phyloP scores from a whole-genome alignment of 495 filamentous ascomycete species.

The Trichocladium antarcticum region DNA sequence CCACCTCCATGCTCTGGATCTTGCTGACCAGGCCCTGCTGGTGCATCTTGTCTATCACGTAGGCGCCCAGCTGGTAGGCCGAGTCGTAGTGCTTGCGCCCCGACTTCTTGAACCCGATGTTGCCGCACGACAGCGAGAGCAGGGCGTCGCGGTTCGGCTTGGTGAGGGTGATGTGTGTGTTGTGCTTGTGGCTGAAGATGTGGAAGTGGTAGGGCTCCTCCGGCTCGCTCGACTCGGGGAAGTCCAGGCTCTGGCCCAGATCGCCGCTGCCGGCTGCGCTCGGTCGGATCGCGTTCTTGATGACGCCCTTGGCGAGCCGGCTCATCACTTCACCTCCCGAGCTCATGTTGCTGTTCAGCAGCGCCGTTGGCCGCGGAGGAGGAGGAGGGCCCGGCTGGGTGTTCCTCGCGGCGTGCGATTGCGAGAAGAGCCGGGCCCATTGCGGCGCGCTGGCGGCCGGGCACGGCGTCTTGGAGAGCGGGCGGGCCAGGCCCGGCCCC shows the following conservation, averaged over 20 bases:
- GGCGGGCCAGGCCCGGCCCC: slow-evolving; percentile 30
- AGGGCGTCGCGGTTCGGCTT: slow-evolving; percentile 66
- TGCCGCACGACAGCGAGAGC: slow-evolving; percentile 64
- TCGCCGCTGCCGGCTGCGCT: slow-evolving; percentile 2
- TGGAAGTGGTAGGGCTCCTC: slow-evolving; percentile 68
- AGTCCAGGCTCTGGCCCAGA: slow-evolving; percentile 9
- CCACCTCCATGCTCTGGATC: slow-evolving; percentile 60
- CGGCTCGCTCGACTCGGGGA: slow-evolving; percentile 16
- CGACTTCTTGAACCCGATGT: slow-evolving; percentile 76
- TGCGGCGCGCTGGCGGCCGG: slow-evolving; percentile 18
- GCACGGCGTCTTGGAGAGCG: slow-evolving; percentile 19
- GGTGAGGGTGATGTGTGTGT: slow-evolving; percentile 82
- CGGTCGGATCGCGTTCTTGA: neutral
- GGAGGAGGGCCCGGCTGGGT: no score
- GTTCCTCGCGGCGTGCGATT: slow-evolving; percentile 12
- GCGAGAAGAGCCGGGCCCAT: slow-evolving; percentile 37
- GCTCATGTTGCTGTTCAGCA: no score
- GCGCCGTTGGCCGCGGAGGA: neutral
- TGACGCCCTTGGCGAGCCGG: slow-evolving; percentile 1
- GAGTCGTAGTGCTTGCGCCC: slow-evolving; percentile 74
- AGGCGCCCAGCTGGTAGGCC: slow-evolving; percentile 78
- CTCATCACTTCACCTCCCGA: slow-evolving; percentile 1
- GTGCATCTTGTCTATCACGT: slow-evolving; percentile 65
- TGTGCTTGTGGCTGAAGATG: slow-evolving; percentile 78
- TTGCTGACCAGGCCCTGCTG: slow-evolving; percentile 53